Base-by-base conservation (phyloP, 2,329 filamentous ascomycete species). In the Neofusicoccum sp. region DNA sequence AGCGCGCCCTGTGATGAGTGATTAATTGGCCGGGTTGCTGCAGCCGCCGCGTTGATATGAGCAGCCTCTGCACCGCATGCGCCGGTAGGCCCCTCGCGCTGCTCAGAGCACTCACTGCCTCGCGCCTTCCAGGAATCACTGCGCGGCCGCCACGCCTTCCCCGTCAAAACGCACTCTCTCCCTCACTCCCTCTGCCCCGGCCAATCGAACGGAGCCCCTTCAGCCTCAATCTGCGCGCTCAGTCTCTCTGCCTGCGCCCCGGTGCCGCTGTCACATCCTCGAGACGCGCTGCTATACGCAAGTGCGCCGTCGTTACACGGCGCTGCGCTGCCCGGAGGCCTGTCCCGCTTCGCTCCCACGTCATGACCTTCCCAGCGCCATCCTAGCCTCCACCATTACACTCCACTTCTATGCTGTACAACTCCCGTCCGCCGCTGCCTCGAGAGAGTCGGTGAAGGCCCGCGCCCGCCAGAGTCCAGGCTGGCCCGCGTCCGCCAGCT, bases 351-450 rank as follows among this genome's bases (percentile, higher is more conserved):
- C 60, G 63, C 62, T 51, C 57, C 66, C 63, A 62, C 66, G 49
- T 61, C 64, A 60, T 36, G 57, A 58, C 31, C 38, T 65, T 45
- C 60, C 63, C 63, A 41, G 60, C 49, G 24, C 26, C 57, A 43
- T 33, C 9, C 44, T 60, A 49, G 57, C 57, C 36, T 49, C 51
- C 26, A 43, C 45, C 57, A 60, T 12, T 26, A 44, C 57, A 34
- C 45, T 60, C 36, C 44, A 14, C 45, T 41, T 20, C 56, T 57
- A 68, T 70, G 68, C 66, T 65, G 70, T 73, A 70, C 66, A 38
- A 70, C 69, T 47, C n/a, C 62, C 59, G 56, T 24, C 61, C 40
- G 34, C 24, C 53, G 44, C 49, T 51, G 47, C 40, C 43, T 57
- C 28, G 36, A 56, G 54, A 58, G 34, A 61, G 60, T 61, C 62